phyloP scores from a whole-genome alignment of 805 yeast species.

The Wickerhamiella nectarea region DNA sequence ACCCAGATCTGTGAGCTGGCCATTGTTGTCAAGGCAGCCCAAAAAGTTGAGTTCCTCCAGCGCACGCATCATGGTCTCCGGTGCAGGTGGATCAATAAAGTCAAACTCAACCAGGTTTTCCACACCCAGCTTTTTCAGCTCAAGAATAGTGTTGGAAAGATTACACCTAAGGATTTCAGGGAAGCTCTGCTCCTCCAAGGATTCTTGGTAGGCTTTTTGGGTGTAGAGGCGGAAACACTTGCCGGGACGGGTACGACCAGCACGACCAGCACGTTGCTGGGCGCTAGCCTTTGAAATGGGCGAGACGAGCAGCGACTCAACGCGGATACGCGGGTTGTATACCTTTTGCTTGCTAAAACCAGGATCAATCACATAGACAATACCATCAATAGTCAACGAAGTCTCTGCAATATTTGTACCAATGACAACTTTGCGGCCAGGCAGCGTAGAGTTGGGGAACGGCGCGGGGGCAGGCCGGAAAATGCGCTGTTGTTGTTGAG shows the following conservation, averaged over 20 bases:
- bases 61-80: constrained; percentile 99
- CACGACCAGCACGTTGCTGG: constrained; percentile 98
- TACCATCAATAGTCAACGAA: constrained; percentile 92
- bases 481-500: constrained; percentile 84
- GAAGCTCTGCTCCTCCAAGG: constrained; percentile 84
- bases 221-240: constrained; percentile 93
- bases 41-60: constrained; percentile 86
- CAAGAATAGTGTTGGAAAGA: constrained; percentile 80
- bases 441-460: constrained; percentile 58
- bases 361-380: constrained; percentile 93
- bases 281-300: constrained; percentile 97
- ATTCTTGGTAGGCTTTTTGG: constrained; percentile 90
- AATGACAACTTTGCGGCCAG: constrained; percentile 89
- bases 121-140: constrained; percentile 83
- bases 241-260: constrained; percentile 98
- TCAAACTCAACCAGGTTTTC: constrained; percentile 96
- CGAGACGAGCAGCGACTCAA: constrained; percentile 83
- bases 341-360: constrained; percentile 96
- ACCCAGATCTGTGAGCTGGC: constrained; percentile 79
- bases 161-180: constrained; percentile 91
- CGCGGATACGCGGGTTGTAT: constrained; percentile 90
- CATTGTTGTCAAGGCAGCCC: constrained; percentile 83
- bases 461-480: constrained; percentile 82
- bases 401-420: constrained; percentile 97
- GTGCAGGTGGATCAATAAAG: constrained; percentile 99